These are phyloP conservation scores for Onygenales sp. DNA, from an alignment of 2,329 filamentous ascomycete species.

Conservation along the genomic window DNA sequence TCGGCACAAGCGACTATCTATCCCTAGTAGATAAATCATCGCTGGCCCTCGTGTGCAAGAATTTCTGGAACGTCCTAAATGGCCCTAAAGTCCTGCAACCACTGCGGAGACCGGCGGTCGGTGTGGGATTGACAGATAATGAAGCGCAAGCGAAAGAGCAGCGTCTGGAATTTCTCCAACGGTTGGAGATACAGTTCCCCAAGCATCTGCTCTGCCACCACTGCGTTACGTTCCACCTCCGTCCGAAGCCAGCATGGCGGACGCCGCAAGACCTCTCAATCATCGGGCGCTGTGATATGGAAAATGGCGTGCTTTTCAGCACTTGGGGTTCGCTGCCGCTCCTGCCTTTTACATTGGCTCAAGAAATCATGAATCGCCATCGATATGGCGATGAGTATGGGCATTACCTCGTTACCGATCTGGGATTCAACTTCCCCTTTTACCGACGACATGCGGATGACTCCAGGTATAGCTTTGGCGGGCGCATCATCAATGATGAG, in stretches of 20 bases:
- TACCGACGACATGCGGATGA: no score
- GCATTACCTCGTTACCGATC: background rate
- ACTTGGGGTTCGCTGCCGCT: no score
- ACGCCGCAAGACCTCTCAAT: no score
- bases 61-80: slow-evolving; percentile 1
- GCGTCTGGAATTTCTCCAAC: slow-evolving; percentile 1
- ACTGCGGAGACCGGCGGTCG: no score
- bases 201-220: slow-evolving; percentile 1
- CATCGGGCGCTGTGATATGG: background rate
- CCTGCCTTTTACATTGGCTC: slow-evolving; percentile 1
- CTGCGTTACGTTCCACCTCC: slow-evolving; percentile 1
- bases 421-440: no score
- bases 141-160: background rate
- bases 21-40: slow-evolving; percentile 1
- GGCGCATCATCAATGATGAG: background rate
- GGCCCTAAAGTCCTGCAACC: background rate
- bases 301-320: no score
- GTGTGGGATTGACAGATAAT: background rate
- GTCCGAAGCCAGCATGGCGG: no score
- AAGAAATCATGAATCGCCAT: slow-evolving; percentile 2
- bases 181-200: background rate
- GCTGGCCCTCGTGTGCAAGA: slow-evolving; percentile 1
- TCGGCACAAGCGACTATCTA: background rate
- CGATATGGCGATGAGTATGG: slow-evolving; percentile 2
- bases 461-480: background rate